Evolutionary conservation across 1,284 basidiomycete genomes (phyloP), one percentile per base, ranked within the genome.

Genomic region (Cryptococcus sp.): DNA sequence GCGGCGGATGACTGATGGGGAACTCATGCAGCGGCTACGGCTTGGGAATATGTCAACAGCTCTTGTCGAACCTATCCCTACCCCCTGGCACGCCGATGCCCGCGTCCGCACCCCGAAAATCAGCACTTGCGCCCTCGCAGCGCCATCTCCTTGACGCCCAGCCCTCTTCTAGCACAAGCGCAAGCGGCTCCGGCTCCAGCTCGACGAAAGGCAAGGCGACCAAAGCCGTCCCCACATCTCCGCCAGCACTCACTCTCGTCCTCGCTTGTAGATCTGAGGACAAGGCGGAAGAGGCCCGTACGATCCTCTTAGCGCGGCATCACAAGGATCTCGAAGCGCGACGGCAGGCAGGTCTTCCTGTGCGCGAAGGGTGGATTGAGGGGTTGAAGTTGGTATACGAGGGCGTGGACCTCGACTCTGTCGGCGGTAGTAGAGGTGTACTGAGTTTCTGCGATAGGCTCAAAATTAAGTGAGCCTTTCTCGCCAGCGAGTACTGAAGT

Each of bases 31-130:
- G 92, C 53, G 91, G 92, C 56, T 83, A 93, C 31, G 92, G 91
- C 13, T 88, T 88, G 70, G 91, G 89, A 1, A 87, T 91, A 50
- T 93, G 91, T 78, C 85, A 89, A 59, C 87, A 90, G 52, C 83
- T 95, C 7, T 82, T 94, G 49, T 76, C 82, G 62, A 87, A 91
- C 70, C 81, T 93, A 20, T 85, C 85, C 5, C 62, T 70, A 17
- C 65, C 70, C 1, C 62, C 66, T 6, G 67, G 61, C 16, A 42
- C 57, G 3, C 65, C 62, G n/a, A 59, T 73, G 5, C 71, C 66
- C 17, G 61, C 58, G 16, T 69, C 69, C 3, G 61, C 61, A 3
- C 71, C 71, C 5, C 66, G 67, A 48, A 10, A 38, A 3, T 62
- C 68, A 19, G 71, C 74, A n/a, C 53, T 73, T 1, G 61, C 68